Conservation (phyloP, 106 monocot genomes). For the Dactylorhiza incarnata region DNA sequence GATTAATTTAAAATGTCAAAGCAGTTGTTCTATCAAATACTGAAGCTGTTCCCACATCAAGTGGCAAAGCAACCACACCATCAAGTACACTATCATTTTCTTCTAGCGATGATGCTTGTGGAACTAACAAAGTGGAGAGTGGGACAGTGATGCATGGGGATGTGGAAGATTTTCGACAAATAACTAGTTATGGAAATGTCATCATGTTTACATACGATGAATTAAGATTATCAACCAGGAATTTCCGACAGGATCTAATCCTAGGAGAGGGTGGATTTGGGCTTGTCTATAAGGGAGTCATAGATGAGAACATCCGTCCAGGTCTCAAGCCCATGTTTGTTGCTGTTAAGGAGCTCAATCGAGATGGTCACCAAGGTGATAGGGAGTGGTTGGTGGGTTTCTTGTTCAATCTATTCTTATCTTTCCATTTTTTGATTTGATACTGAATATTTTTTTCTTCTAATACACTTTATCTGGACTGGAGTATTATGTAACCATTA, state of each 20-base stretch:
- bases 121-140: background rate
- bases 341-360: slow-evolving; percentile 8
- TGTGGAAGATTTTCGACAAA: slow-evolving; percentile 50
- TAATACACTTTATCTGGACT: background rate
- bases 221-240: slow-evolving; percentile 64
- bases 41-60: background rate
- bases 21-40: slow-evolving; percentile 5
- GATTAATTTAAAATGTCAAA: background rate
- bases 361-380: slow-evolving; percentile 10
- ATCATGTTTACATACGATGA: slow-evolving; percentile 70
- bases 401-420: background rate
- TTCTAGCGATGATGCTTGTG: background rate
- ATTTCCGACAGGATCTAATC: slow-evolving; percentile 68
- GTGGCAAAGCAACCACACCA: background rate
- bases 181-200: slow-evolving; percentile 39
- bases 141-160: slow-evolving; percentile 9
- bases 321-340: slow-evolving; percentile 55
- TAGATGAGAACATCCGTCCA: slow-evolving; percentile 63
- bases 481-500: background rate
- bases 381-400: slow-evolving; percentile 10
- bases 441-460: background rate
- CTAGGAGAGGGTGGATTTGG: slow-evolving; percentile 94
- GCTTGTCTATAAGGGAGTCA: slow-evolving; percentile 71
- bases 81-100: slow-evolving; percentile 3
- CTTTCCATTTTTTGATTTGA: background rate